Percentiles rank a stretch among this genome's conserved stretches.
These are phyloP conservation scores for Musa beccarii DNA, from an alignment of 176 grass and related monocot genomes.

Conservation along the genomic window DNA sequence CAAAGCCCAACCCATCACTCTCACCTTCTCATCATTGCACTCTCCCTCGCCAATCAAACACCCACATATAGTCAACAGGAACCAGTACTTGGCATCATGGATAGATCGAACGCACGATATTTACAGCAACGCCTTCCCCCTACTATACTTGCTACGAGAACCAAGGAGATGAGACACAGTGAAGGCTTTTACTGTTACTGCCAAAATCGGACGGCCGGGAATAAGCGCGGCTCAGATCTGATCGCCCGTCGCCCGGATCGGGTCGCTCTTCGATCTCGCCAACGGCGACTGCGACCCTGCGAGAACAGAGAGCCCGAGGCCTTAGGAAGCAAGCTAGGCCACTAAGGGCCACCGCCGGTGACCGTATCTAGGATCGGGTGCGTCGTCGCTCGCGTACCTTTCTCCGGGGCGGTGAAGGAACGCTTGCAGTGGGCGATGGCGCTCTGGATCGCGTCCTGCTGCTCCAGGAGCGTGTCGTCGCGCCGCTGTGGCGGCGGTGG, in stretches of 20 bases:
- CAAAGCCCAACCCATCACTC: neutral
- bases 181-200: neutral
- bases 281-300: slow-evolving; percentile 32
- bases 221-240: neutral
- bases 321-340: neutral
- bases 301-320: neutral
- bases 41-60: no score
- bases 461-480: slow-evolving; percentile 62
- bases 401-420: slow-evolving; percentile 36
- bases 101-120: no score
- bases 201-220: neutral
- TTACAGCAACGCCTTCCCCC: no score
- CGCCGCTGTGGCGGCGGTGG: slow-evolving; percentile 23
- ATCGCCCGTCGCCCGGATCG: slow-evolving; percentile 25
- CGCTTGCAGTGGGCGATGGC: slow-evolving; percentile 94
- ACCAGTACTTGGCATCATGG: no score
- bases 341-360: neutral
- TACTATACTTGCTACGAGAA: no score
- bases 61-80: no score
- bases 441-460: slow-evolving; percentile 83
- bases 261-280: slow-evolving; percentile 44
- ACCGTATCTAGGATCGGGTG: no score
- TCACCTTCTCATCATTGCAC: neutral
- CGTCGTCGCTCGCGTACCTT: neutral
- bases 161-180: no score